Percentiles rank a stretch among this genome's conserved stretches.
These are phyloP conservation scores for Fusarium camptoceras DNA, from an alignment of 2,329 filamentous ascomycete genomes.

Conservation along the genomic window DNA sequence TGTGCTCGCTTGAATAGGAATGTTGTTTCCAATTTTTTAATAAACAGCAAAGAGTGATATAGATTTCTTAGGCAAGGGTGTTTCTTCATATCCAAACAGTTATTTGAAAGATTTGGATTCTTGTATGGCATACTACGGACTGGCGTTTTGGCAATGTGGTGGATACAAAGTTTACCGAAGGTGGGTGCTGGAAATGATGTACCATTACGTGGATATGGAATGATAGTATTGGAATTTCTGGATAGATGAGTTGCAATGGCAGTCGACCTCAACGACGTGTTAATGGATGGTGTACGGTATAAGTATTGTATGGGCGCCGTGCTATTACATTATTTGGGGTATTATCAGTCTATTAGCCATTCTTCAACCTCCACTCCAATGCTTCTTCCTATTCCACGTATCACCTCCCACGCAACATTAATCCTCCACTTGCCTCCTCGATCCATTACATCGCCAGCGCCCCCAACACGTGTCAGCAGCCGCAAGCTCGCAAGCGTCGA, in stretches of 20 bases:
- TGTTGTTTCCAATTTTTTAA: constrained; percentile 21
- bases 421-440: constrained; percentile 80
- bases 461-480: constrained; percentile 74
- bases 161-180: constrained; percentile 8
- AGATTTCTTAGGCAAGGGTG: constrained; percentile 9
- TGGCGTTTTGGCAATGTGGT: constrained; percentile 33
- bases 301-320: neutral
- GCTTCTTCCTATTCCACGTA: constrained; percentile 75
- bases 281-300: neutral
- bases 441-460: constrained; percentile 73
- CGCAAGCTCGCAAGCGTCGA: constrained; percentile 79
- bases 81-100: constrained; percentile 17
- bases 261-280: constrained; percentile 15
- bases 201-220: constrained; percentile 43
- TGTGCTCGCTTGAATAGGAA: neutral
- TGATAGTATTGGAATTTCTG: constrained; percentile 28
- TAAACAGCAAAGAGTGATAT: constrained; percentile 18
- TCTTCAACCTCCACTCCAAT: constrained; percentile 84
- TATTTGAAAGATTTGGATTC: constrained; percentile 28
- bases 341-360: constrained; percentile 73
- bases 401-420: constrained; percentile 82
- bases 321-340: neutral
- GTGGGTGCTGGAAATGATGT: constrained; percentile 31
- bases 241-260: constrained; percentile 34
- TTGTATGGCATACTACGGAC: constrained; percentile 38